phyloP scores from a whole-genome alignment of 2,329 filamentous ascomycete species.

The Aspergillus calidoustus region DNA sequence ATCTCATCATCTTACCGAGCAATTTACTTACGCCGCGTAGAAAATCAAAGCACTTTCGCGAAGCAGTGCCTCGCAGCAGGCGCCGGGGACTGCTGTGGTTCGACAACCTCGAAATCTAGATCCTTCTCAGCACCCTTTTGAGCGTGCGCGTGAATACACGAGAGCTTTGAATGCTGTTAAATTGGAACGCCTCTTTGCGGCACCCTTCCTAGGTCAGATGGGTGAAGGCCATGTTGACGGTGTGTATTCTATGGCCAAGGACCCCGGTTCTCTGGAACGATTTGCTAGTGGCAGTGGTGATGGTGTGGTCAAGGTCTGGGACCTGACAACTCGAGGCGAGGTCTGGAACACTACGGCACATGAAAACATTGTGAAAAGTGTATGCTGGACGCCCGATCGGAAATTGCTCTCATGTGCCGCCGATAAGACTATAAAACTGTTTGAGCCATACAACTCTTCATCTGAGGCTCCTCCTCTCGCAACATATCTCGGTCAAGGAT shows the following conservation, averaged over 20 bases:
- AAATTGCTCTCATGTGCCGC: conserved; percentile 85
- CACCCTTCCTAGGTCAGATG: conserved; percentile 83
- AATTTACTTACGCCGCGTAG: conserved; percentile 35
- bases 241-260: conserved; percentile 79
- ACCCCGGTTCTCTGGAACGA: conserved; percentile 72
- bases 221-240: conserved; percentile 92
- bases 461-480: conserved; percentile 72
- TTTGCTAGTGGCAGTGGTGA: conserved; percentile 87
- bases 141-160: conserved; percentile 84
- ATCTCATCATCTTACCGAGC: background rate
- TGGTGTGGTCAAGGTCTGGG: conserved; percentile 92
- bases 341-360: conserved; percentile 81
- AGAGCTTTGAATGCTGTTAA: conserved; percentile 83
- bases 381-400: conserved; percentile 85
- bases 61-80: conserved; percentile 51
- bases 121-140: conserved; percentile 86
- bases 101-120: conserved; percentile 65
- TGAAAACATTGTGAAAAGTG: conserved; percentile 89
- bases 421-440: conserved; percentile 87
- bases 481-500: conserved; percentile 81
- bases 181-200: conserved; percentile 87
- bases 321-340: conserved; percentile 73
- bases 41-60: conserved; percentile 62
- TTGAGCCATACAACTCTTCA: conserved; percentile 80
- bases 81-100: conserved; percentile 50